Evolutionary conservation across 306 rosid genomes (phyloP), one percentile per base, ranked within the genome.

Genomic region (Amphicarpaea edgeworthii): DNA sequence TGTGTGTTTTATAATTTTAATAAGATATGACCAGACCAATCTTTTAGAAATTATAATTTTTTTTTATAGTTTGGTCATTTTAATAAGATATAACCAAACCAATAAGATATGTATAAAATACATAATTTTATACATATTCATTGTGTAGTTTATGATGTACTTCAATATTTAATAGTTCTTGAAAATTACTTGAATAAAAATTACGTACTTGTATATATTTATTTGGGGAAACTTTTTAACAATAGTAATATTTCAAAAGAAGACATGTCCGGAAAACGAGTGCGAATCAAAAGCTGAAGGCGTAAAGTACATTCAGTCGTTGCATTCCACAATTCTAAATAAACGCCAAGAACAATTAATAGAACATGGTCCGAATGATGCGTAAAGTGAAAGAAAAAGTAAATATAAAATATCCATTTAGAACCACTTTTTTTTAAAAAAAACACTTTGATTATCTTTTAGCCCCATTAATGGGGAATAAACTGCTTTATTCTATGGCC

Each of bases 391-490:
- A 24, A 3, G 5, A 60, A 60, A 7, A 7, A 30, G 38, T 6
- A 30, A 26, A 59, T 14, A 30, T n/a, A 61, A 34, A 16, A 26
- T 61, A 37, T 8, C 28, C 26, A 17, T 40, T 37, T 17, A 17
- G 47, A 34, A 62, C 69, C 69, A 62, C 68, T 61, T 61, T 61
- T 34, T 16, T 34, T 34, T 34, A 26, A 14, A 37, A n/a, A n/a
- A n/a, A n/a, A n/a, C n/a, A 8, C 26, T 37, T 62, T 30, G 30
- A n/a, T 28, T 28, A 34, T 32, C 68, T 61, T 61, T 61, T 61
- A 61, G 46, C 7, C 26, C 24, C 26, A 34, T 61, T 34, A 34
- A 16, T 1, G 45, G 15, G 26, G 68, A 34, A 61, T 61, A 61
- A 34, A n/a, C 12, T 16, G 24, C 68, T 8, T 28, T 61, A 61